A percentile compares a stretch with the other conserved stretches of the same genome.
Evolutionary conservation across 2,329 filamentous ascomycete genomes (phyloP).

Genomic region (Ilyonectria robusta): DNA sequence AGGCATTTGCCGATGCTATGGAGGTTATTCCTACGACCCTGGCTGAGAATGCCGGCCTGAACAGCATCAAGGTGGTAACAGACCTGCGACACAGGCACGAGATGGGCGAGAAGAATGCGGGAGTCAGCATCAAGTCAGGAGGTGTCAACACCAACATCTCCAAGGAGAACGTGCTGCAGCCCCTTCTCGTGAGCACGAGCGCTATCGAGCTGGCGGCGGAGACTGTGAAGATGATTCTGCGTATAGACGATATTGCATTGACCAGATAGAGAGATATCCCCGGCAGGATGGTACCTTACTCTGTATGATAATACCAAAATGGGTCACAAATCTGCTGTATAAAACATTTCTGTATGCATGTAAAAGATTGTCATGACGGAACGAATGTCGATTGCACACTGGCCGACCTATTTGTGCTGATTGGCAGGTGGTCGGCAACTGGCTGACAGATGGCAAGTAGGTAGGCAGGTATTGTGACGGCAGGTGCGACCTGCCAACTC

Average conservation of each 20-base stretch:
- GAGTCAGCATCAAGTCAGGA: constrained; percentile 97
- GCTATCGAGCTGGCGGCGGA: constrained; percentile 97
- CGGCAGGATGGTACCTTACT: constrained; percentile 46
- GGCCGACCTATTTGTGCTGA: background rate
- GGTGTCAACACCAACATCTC: constrained; percentile 97
- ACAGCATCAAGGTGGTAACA: constrained; percentile 99
- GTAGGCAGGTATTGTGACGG: background rate
- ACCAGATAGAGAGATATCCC: constrained; percentile 65
- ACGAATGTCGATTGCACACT: constrained; percentile 3
- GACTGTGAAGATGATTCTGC: constrained; percentile 94
- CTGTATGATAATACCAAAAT: constrained; percentile 57
- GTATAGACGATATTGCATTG: constrained; percentile 77
- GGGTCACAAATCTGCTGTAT: constrained; percentile 45
- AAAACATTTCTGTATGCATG: constrained; percentile 11
- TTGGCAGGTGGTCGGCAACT: constrained; percentile 7
- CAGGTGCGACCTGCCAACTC: background rate
- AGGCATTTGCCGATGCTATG: constrained; percentile 97
- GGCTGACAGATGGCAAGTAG: background rate
- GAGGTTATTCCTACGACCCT: constrained; percentile 97
- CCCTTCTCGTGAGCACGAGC: constrained; percentile 95
- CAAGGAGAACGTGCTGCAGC: constrained; percentile 97
- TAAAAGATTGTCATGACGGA: background rate
- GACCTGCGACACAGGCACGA: constrained; percentile 95
- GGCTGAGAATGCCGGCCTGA: constrained; percentile 96
- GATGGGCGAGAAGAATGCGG: constrained; percentile 94